A percentile compares a stretch with the other conserved stretches of the same genome.
phyloP scores from a whole-genome alignment of 148 eudicot genomes.

The Fagopyrum tataricum region DNA sequence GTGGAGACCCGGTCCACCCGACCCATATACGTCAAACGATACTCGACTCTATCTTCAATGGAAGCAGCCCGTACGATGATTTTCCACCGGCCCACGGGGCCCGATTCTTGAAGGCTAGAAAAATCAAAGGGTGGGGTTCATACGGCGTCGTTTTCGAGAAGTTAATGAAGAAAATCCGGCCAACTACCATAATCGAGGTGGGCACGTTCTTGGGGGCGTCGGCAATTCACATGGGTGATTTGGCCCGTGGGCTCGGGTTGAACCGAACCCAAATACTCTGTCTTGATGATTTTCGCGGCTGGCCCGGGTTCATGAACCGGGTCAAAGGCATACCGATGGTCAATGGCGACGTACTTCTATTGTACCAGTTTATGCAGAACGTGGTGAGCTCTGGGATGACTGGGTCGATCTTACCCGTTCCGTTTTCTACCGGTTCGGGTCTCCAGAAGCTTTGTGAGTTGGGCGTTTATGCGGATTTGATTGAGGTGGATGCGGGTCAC shows the following conservation, averaged over 20 bases:
- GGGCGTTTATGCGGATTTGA: constrained; percentile 56
- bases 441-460: constrained; percentile 47
- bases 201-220: constrained; percentile 83
- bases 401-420: constrained; percentile 35
- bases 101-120: constrained; percentile 20
- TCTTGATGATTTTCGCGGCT: constrained; percentile 72
- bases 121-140: constrained; percentile 73
- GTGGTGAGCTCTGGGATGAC: constrained; percentile 30
- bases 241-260: constrained; percentile 40
- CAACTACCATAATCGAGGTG: constrained; percentile 50
- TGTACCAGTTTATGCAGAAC: constrained; percentile 66
- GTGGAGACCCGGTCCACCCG: constrained; percentile 27
- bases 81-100: constrained; percentile 52
- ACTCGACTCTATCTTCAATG: constrained; percentile 39
- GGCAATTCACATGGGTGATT: constrained; percentile 55
- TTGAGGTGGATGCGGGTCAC: constrained; percentile 69
- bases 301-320: constrained; percentile 44
- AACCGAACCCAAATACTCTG: constrained; percentile 53
- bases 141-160: constrained; percentile 53
- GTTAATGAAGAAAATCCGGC: constrained; percentile 37
- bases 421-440: constrained; percentile 48
- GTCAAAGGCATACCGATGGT: constrained; percentile 26
- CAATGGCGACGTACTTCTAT: constrained; percentile 48
- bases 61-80: constrained; percentile 43
- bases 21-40: constrained; percentile 31